phyloP scores from a whole-genome alignment of 192 early-diverging fungal species.

The Cetraspora pellucida region DNA sequence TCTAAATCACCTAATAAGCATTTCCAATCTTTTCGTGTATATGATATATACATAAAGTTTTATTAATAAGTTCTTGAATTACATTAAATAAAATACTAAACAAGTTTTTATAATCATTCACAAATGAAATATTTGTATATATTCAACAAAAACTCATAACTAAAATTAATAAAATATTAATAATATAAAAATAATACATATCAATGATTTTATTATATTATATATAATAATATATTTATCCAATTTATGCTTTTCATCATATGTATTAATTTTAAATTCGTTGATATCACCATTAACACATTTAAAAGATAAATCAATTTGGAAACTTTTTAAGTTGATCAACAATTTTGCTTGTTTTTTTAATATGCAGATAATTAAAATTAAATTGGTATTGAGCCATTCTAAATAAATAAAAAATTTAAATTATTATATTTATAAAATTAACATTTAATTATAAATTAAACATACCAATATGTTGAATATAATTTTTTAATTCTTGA shows the following conservation, averaged over 20 bases:
- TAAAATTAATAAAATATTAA: background rate
- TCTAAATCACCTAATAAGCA: background rate
- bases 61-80: background rate
- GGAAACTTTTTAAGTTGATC: background rate
- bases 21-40: background rate
- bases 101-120: background rate
- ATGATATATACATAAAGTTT: background rate
- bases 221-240: background rate
- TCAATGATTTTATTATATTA: background rate
- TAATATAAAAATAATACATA: background rate
- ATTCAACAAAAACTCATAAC: background rate
- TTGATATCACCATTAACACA: background rate
- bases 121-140: background rate
- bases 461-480: background rate
- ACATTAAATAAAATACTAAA: background rate
- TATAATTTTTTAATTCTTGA: background rate
- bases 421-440: too few relatives aligned
- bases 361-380: background rate
- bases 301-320: conserved; percentile 4
- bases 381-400: background rate
- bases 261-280: background rate
- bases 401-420: background rate
- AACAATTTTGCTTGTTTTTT: background rate
- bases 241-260: background rate
- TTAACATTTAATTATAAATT: background rate